phyloP scores from a whole-genome alignment of 345 rosid genomes.

The Populus ilicifolia region DNA sequence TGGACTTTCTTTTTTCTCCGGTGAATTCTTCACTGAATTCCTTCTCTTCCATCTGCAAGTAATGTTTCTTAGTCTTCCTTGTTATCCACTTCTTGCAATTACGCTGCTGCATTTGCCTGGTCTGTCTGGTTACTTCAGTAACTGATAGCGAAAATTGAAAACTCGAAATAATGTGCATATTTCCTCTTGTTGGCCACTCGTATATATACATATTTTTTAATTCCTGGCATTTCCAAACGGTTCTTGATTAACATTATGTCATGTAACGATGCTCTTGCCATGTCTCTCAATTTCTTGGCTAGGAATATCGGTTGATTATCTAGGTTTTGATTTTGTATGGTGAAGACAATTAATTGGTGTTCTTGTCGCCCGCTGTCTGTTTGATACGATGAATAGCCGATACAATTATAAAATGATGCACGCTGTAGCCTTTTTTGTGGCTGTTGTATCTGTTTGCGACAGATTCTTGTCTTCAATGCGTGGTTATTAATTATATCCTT shows the following conservation, averaged over 20 bases:
- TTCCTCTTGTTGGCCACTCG: neutral
- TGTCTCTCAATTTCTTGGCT: neutral
- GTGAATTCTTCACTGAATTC: neutral
- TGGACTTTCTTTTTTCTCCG: neutral
- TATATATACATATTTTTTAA: fast-evolving
- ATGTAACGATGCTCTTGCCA: neutral
- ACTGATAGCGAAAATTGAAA: neutral
- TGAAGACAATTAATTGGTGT: neutral
- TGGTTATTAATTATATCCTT: neutral
- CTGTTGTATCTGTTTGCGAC: neutral
- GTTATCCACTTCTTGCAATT: neutral
- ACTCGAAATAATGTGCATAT: neutral
- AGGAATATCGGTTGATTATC: too few relatives aligned
- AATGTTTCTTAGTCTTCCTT: neutral
- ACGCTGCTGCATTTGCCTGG: neutral
- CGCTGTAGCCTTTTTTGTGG: neutral
- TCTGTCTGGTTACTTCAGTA: neutral
- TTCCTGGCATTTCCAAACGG: neutral
- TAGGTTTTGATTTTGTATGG: neutral
- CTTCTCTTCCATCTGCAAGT: slow-evolving; percentile 10
- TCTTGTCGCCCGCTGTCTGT: neutral
- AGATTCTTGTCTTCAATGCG: neutral
- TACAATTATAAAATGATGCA: neutral
- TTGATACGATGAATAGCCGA: neutral
- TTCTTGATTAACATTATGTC: neutral